Percentiles rank a stretch among this genome's conserved stretches.
These are phyloP conservation scores for Jaltomata sinuosa DNA, from an alignment of 257 asterid species.

Conservation along the genomic window DNA sequence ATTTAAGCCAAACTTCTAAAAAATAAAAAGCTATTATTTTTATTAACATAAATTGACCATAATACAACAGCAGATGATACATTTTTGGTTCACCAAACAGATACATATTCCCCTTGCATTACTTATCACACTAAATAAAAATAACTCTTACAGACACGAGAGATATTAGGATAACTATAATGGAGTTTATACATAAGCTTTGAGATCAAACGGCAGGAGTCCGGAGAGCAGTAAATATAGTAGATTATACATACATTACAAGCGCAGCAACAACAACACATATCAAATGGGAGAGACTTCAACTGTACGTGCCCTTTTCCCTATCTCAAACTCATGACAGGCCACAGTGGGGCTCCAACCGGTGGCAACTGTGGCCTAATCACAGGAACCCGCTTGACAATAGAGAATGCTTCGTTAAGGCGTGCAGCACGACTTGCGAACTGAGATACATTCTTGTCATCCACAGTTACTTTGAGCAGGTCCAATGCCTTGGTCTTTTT, in stretches of 20 bases:
- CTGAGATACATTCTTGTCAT: constrained; percentile 90
- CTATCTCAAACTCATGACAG: constrained; percentile 61
- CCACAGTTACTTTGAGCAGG: constrained; percentile 69
- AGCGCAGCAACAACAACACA: neutral
- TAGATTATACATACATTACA: neutral
- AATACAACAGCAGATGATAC: too few species aligned
- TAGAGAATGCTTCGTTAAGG: constrained; percentile 85
- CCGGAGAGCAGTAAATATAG: neutral
- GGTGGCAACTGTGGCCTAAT: constrained; percentile 78
- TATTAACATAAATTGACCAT: too few species aligned
- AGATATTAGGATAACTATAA: neutral
- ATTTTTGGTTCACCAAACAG: too few species aligned
- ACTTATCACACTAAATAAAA: too few species aligned
- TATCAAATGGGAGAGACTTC: neutral
- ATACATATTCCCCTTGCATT: too few species aligned
- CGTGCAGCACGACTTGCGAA: constrained; percentile 90
- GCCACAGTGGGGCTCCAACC: constrained; percentile 56
- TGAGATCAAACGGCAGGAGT: neutral
- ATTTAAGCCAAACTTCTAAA: too few species aligned
- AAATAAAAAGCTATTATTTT: too few species aligned
- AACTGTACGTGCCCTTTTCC: neutral
- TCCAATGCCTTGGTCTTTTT: constrained; percentile 53
- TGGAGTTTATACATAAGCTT: neutral
- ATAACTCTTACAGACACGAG: neutral
- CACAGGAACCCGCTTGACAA: constrained; percentile 80